Evolutionary conservation across 2,329 filamentous ascomycete species (phyloP), one percentile per base, ranked within the genome.

Genomic region (Neonectria sp.): DNA sequence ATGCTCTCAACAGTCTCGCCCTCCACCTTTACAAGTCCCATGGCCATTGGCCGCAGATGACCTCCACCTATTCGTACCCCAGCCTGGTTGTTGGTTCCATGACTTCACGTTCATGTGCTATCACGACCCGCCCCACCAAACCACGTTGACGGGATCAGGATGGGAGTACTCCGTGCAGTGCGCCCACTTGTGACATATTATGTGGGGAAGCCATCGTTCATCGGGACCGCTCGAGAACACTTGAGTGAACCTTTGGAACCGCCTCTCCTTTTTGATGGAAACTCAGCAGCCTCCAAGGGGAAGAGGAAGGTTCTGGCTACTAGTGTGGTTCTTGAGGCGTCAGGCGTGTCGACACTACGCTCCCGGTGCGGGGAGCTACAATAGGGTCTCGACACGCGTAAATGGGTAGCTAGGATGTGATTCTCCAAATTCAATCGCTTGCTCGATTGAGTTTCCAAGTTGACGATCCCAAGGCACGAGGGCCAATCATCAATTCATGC

Each of bases 201-300:
- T 63, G 63, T 55, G 67, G 64, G 59, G 43, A 63, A 29, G 37
- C 70, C 69, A 75, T 68, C 66, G 72, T 65, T 70, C 56, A 71
- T 67, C 58, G 52, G 65, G 57, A 53, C 37, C 40, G 55, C 57
- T 68, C 63, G 56, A 37, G 65, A 63, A 59, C 52, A 60, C 68
- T 61, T 55, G 52, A 63, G 58, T 59, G 57, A 49, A 55, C 52
- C 60, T 61, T 45, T 43, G 17, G 51, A 67, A 45, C 53, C 59
- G 55, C 64, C 53, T 65, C 46, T 53, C 45, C 48, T 65, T 57
- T 63, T 48, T 55, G 66, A 70, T 33, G 43, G 25, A 72, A 73
- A 74, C 61, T 63, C 55, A 67, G 58, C 65, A 61, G 71, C 73
- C 73, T 40, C 59, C 40, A 49, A 33, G 53, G 27, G 59, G 46